These are phyloP conservation scores for Alternaria ethzedia DNA, from an alignment of 2,329 filamentous ascomycete species.

Conservation along the genomic window DNA sequence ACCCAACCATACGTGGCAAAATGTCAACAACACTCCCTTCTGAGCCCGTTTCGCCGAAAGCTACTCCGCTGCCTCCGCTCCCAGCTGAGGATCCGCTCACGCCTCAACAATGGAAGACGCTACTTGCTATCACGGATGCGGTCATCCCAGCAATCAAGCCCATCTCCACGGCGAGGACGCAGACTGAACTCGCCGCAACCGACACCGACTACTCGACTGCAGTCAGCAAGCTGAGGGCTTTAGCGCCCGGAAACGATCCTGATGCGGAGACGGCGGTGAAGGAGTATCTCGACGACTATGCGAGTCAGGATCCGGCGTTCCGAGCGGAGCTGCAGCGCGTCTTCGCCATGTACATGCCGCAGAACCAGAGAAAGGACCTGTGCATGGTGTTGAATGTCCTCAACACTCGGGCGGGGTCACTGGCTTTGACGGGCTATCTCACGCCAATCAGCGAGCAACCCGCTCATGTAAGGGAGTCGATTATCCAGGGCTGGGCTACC, in stretches of 20 bases:
- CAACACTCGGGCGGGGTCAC: slow-evolving; percentile 65
- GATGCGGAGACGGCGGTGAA: slow-evolving; percentile 54
- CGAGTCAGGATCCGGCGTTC: slow-evolving; percentile 62
- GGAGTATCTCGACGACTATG: slow-evolving; percentile 61
- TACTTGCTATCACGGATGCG: slow-evolving; percentile 64
- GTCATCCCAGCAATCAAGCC: slow-evolving; percentile 65
- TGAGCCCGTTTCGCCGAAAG: slow-evolving; percentile 43
- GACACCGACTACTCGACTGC: slow-evolving; percentile 59
- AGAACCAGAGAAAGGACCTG: slow-evolving; percentile 58
- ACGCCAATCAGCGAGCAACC: slow-evolving; percentile 69
- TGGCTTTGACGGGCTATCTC: slow-evolving; percentile 71
- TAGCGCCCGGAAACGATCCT: slow-evolving; percentile 35
- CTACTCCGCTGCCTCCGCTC: slow-evolving; percentile 55
- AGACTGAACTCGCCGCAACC: slow-evolving; percentile 55
- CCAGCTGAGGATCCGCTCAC: slow-evolving; percentile 58
- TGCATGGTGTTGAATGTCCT: slow-evolving; percentile 60
- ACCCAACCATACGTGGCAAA: slow-evolving; percentile 10
- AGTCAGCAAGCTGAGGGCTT: slow-evolving; percentile 43
- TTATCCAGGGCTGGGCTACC: slow-evolving; percentile 67
- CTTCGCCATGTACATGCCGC: slow-evolving; percentile 57
- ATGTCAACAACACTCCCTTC: slow-evolving; percentile 33
- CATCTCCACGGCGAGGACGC: slow-evolving; percentile 42
- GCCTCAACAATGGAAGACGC: slow-evolving; percentile 63
- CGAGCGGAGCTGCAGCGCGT: slow-evolving; percentile 57
- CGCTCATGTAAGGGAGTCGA: slow-evolving; percentile 63